These are phyloP conservation scores for Rosa chinensis DNA, from an alignment of 306 rosid genomes.

Conservation along the genomic window DNA sequence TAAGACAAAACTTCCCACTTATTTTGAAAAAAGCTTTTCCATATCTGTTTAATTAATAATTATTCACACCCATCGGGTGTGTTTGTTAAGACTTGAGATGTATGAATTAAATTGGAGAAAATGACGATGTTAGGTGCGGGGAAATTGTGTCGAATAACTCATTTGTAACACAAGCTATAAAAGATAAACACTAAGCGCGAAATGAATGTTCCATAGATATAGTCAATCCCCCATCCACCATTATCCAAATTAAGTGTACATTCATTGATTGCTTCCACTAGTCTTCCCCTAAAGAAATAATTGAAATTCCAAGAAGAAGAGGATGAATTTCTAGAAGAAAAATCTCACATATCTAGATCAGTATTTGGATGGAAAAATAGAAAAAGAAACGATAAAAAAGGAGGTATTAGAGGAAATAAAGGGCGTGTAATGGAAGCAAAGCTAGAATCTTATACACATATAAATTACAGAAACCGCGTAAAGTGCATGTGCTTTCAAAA, in stretches of 20 bases:
- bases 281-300: neutral
- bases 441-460: slow-evolving; percentile 36
- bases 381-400: neutral
- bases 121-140: too few species aligned
- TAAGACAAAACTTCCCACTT: too few species aligned
- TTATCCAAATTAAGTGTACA: neutral
- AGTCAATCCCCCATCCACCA: neutral
- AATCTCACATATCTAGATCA: slow-evolving; percentile 16
- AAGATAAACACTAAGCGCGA: too few species aligned
- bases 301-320: neutral
- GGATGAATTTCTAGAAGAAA: neutral
- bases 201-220: neutral
- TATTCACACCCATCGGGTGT: too few species aligned
- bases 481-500: slow-evolving; percentile 53
- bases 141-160: too few species aligned
- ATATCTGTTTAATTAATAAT: too few species aligned
- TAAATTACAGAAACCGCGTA: slow-evolving; percentile 66
- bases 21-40: too few species aligned
- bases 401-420: slow-evolving; percentile 6
- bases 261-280: neutral
- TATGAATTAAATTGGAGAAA: too few species aligned
- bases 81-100: too few species aligned
- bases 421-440: slow-evolving; percentile 53
- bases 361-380: neutral
- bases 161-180: too few species aligned